Evolutionary conservation across 2,329 filamentous ascomycete species (phyloP).

Genomic region (Phialemoniopsis sp.): DNA sequence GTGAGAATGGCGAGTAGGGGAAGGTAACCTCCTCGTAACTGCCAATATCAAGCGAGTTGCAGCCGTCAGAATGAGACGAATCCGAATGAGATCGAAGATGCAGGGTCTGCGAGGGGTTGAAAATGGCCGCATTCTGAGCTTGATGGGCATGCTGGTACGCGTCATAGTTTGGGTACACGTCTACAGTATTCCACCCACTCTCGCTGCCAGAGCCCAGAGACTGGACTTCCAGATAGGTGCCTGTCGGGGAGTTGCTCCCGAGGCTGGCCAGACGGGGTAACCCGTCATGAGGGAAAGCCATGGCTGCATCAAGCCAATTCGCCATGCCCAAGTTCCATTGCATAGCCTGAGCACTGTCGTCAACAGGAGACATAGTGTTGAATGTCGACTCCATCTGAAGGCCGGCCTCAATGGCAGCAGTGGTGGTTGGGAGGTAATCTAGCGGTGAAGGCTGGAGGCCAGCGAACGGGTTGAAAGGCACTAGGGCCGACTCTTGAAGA

Average conservation of each 20-base stretch:
- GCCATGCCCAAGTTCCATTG: constrained; percentile 63
- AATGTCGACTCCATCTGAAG: constrained; percentile 61
- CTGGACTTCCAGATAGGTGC: constrained; percentile 79
- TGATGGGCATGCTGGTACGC: constrained; percentile 53
- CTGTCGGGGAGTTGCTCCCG: constrained; percentile 66
- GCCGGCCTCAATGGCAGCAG: constrained; percentile 59
- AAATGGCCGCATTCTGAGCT: constrained; percentile 63
- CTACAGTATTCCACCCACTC: constrained; percentile 81
- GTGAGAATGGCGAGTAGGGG: constrained; percentile 76
- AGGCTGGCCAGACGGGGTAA: constrained; percentile 38
- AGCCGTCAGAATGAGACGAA: constrained; percentile 71
- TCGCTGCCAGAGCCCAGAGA: constrained; percentile 80
- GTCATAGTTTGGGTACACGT: constrained; percentile 70
- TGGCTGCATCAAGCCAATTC: constrained; percentile 72
- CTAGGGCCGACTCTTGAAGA: constrained; percentile 53
- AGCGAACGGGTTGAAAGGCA: constrained; percentile 50
- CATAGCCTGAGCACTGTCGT: constrained; percentile 47
- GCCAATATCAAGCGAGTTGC: constrained; percentile 62
- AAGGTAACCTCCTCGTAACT: constrained; percentile 81
- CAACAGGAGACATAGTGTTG: constrained; percentile 50
- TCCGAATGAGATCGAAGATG: constrained; percentile 86
- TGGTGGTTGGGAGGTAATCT: constrained; percentile 60
- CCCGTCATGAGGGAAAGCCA: constrained; percentile 36
- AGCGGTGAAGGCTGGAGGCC: constrained; percentile 52
- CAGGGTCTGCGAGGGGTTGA: constrained; percentile 87